Conservation (phyloP, 225 moss, liverwort and hornwort species). For the Marchantia paleacea region DNA sequence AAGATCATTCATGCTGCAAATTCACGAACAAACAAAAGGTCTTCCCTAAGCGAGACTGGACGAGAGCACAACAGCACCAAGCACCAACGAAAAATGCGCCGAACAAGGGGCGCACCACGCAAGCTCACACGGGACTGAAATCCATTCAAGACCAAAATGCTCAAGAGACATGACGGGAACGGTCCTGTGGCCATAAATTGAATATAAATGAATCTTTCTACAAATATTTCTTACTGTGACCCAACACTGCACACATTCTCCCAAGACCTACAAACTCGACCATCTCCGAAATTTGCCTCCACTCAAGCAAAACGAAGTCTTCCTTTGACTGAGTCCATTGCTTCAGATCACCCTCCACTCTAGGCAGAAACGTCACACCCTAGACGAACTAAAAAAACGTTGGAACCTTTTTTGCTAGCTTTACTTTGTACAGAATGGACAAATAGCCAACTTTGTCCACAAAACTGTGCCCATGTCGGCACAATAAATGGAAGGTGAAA, state of each 20-base stretch:
- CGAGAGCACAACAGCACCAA: not conserved
- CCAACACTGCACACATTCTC: slow-evolving; percentile 14
- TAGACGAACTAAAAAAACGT: slow-evolving; percentile 10
- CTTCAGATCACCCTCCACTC: slow-evolving; percentile 10
- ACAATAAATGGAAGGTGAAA: slow-evolving; percentile 39
- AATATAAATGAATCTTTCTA: slow-evolving; percentile 41
- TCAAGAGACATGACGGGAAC: not conserved
- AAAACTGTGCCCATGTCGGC: slow-evolving; percentile 36
- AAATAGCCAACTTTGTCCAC: slow-evolving; percentile 30
- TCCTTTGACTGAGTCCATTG: slow-evolving; percentile 10
- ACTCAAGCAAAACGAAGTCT: slow-evolving; percentile 22
- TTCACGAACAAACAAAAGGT: slow-evolving; percentile 21
- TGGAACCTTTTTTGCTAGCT: slow-evolving; percentile 12
- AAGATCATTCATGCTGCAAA: slow-evolving; percentile 24
- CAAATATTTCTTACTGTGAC: slow-evolving; percentile 25
- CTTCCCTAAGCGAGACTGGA: slow-evolving; percentile 20
- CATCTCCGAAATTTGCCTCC: slow-evolving; percentile 26
- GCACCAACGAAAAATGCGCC: not conserved
- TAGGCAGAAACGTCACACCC: slow-evolving; percentile 13
- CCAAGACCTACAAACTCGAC: slow-evolving; percentile 3
- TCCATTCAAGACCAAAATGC: not conserved
- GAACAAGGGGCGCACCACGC: not conserved
- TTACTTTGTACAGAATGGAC: slow-evolving; percentile 44
- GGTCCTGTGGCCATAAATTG: slow-evolving; percentile 27
- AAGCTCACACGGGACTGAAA: not conserved